A percentile compares a stretch with the other conserved stretches of the same genome.
Conservation (phyloP, 129 eudicot genomes). For the Centaurea solstitialis region DNA sequence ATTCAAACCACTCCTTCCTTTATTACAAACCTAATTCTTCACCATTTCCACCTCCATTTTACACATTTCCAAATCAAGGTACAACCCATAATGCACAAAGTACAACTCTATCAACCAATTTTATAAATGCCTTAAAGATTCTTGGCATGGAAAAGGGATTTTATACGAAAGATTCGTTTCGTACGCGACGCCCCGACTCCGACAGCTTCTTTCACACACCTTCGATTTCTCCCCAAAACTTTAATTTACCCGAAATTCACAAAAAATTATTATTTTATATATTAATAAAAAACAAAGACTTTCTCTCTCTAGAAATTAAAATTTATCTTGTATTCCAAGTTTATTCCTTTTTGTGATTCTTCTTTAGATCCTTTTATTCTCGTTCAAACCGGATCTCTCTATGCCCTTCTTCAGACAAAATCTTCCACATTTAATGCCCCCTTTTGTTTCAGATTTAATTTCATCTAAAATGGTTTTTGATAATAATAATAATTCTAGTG, state of each 20-base stretch:
- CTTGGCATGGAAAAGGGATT: background rate
- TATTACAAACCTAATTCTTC: conserved; percentile 21
- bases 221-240: conserved; percentile 29
- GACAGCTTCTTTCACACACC: conserved; percentile 37
- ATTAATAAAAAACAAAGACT: background rate
- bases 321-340: conserved; percentile 54
- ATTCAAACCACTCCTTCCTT: conserved; percentile 45
- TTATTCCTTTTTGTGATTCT: conserved; percentile 72
- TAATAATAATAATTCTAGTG: conserved; percentile 15
- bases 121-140: background rate
- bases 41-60: background rate
- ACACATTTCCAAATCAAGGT: background rate
- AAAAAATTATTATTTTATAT: background rate
- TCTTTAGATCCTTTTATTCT: conserved; percentile 75
- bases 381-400: conserved; percentile 55
- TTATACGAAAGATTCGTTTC: conserved; percentile 46
- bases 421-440: conserved; percentile 35
- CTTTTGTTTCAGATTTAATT: background rate
- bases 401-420: conserved; percentile 40
- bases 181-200: conserved; percentile 91
- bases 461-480: conserved; percentile 36
- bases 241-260: background rate
- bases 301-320: conserved; percentile 23
- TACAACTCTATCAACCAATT: background rate
- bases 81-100: background rate